Base-by-base conservation (phyloP, 768 basidiomycete species). In the Harrya chromipes region DNA sequence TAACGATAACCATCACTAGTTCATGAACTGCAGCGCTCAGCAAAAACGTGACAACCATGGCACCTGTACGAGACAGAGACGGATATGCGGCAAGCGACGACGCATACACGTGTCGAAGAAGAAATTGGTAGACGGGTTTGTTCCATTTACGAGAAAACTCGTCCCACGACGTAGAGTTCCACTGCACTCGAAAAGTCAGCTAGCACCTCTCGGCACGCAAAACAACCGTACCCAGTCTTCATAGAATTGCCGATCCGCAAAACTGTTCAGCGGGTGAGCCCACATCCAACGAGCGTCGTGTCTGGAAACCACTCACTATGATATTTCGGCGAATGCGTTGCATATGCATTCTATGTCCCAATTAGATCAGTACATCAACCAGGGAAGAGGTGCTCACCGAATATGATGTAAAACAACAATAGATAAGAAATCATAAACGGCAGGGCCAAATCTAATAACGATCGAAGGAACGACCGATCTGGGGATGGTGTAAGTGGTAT, bases 91-190 rank as follows among this genome's bases (percentile, higher is more conserved):
- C 73, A 49, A 95, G 90, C 7, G 90, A 83, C 10, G 93, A 87
- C 3, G 93, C 86, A 59, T 99, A 99, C 27, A 99, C 94, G 64
- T 99, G 97, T 11, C 92, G 84, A 16, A 98, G 78, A 34, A 99
- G 81, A 79, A 91, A 91, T n/a, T 79, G 78, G 57, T 98, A 86
- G 27, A 97, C 95, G 11, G 95, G 95, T 56, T 90, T 93, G 72
- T 98, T 98, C 95, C 97, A 98, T 72, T 95, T 94, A 38, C 97
- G 84, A 4, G 94, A 90, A 67, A 95, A 97, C 68, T 97, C 92
- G 58, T 97, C 95, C 90, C 89, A 94, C 2, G 92, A 90, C 0
- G 87, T 92, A 6, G 92, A 92, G 69, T 98, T 98, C 95, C 95
- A 97, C 89, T 82, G n/a, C 29, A 21, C 19, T 47, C 16, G 17